phyloP scores from a whole-genome alignment of 331 rosid genomes.

The Quercus phellos region DNA sequence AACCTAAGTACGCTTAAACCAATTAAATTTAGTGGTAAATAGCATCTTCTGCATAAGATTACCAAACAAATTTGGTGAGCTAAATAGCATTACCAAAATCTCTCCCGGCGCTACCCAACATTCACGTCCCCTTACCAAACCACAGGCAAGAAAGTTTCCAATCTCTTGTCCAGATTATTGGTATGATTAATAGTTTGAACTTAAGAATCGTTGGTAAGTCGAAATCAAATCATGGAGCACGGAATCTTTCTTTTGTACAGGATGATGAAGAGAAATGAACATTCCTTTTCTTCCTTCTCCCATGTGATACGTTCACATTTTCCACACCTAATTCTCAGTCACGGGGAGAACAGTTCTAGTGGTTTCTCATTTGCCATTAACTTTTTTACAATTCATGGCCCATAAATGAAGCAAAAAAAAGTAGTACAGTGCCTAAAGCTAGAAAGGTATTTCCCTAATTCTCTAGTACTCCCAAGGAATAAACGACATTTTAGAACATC shows the following conservation, averaged over 20 bases:
- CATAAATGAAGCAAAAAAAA: neutral
- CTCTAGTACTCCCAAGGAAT: neutral
- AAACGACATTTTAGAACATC: neutral
- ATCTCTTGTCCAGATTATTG: neutral
- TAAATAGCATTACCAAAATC: neutral
- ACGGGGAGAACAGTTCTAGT: slow-evolving; percentile 18
- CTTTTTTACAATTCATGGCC: neutral
- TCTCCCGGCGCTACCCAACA: neutral
- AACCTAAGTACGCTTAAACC: too few relatives aligned
- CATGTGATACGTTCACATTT: neutral
- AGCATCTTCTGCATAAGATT: neutral
- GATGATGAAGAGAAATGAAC: neutral
- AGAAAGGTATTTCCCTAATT: neutral
- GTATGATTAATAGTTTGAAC: neutral
- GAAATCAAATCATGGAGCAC: neutral
- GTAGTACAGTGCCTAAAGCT: neutral
- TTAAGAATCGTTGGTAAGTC: neutral
- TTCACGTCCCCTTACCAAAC: neutral
- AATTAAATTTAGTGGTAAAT: neutral
- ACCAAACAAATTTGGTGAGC: neutral
- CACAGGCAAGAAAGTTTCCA: neutral
- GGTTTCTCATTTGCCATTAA: neutral
- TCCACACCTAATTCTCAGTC: neutral
- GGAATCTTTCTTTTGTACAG: neutral
- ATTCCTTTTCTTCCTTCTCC: neutral